Evolutionary conservation across 257 asterid genomes (phyloP).

Genomic region (Solanum megistacrolobum): DNA sequence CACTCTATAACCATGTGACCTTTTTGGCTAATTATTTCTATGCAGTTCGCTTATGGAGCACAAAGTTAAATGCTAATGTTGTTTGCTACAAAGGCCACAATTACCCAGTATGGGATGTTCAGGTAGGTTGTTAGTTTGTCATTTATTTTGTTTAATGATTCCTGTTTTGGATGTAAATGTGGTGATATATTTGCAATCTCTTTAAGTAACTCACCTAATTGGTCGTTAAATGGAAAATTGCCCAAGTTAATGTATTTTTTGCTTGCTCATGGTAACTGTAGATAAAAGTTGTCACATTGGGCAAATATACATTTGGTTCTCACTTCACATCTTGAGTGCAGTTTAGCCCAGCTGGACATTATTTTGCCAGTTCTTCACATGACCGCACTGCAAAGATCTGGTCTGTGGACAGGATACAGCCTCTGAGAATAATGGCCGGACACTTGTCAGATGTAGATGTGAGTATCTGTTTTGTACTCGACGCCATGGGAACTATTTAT

Average conservation of each 20-base stretch:
- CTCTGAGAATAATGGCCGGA: slow-evolving; percentile 95
- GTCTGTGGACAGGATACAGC: slow-evolving; percentile 89
- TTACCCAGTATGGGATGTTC: slow-evolving; percentile 99
- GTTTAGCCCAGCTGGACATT: slow-evolving; percentile 96
- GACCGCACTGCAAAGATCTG: slow-evolving; percentile 97
- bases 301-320: background rate
- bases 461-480: slow-evolving; percentile 21
- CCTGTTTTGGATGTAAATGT: background rate
- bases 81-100: slow-evolving; percentile 99
- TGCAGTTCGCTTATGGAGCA: slow-evolving; percentile 94
- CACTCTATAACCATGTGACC: background rate
- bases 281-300: background rate
- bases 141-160: background rate
- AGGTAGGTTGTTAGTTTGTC: slow-evolving; percentile 32
- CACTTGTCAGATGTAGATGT: slow-evolving; percentile 98
- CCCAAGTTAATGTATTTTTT: background rate
- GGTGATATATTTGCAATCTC: background rate
- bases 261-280: background rate
- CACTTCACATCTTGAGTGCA: slow-evolving; percentile 28
- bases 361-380: slow-evolving; percentile 98
- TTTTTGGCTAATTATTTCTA: background rate
- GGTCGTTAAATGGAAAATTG: background rate
- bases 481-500: background rate
- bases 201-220: background rate
- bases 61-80: slow-evolving; percentile 78